Base-by-base conservation (phyloP, 345 rosid genomes). In the Syzygium aromaticum region DNA sequence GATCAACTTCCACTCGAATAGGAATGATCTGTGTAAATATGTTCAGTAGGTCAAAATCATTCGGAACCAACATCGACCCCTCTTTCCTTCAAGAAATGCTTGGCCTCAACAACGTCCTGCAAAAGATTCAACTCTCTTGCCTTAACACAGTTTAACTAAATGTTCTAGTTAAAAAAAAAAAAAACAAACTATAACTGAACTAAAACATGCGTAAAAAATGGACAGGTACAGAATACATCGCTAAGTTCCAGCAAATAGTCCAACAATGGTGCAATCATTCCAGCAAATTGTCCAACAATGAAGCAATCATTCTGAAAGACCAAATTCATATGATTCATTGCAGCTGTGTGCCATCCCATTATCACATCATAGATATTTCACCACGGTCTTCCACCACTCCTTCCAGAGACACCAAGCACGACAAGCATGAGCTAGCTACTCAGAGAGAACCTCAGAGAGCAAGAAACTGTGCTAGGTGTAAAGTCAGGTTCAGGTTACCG, bases 81-180 rank as follows among this genome's bases (percentile, higher is more conserved):
- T 89, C 89, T 95, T 86, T 91, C 92, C 91, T 92, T 92, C 89
- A 96, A 87, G 89, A 92, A 95, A 49, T 93, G 92, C 90, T 93
- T 93, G 54, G 98, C 99, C 93, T 97, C 98, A n/a, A 86, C 85
- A 77, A 96, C 93, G 87, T 95, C 99, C 99, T 96, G 89, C 88
- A 88, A 19, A 54, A 52, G 54, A 82, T 49, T 19, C 19, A 84
- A 38, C 51, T 19, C 56, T 49, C 61, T 33, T 52, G 63, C 43
- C 61, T 54, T 46, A 84, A 52, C 15, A 54, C 49, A 84, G 27
- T 51, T 51, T 51, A 51, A 84, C 53, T 22, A 19, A 0, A n/a
- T 27, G 2, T 53, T 28, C 21, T 19, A 25, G 16, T 27, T 52
- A 28, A 19, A 3, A 14, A 52, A 84, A n/a, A n/a, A n/a, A 52